Evolutionary conservation across 129 eudicot species (phyloP).

Genomic region (Calendula officinalis): DNA sequence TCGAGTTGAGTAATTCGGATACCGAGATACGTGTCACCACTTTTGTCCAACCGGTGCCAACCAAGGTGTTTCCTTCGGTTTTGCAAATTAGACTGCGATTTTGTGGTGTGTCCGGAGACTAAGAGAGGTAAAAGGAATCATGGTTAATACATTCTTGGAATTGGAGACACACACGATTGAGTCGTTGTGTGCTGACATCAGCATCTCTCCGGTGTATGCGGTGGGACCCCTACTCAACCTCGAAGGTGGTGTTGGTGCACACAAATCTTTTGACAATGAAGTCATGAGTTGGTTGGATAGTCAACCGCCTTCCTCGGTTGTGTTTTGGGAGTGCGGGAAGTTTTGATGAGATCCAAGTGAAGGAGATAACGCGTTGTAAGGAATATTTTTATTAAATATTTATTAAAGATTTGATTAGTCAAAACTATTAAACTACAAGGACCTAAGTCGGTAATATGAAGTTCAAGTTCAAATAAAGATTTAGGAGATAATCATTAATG

Average conservation of each 20-base stretch:
- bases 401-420: no score
- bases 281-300: not conserved
- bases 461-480: no score
- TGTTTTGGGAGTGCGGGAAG: constrained; percentile 14
- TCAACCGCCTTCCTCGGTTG: constrained; percentile 3
- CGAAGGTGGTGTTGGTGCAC: not conserved
- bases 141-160: constrained; percentile 17
- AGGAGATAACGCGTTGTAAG: constrained; percentile 17
- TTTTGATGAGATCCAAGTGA: constrained; percentile 8
- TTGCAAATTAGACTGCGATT: not conserved
- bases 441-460: no score
- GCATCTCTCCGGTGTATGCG: not conserved
- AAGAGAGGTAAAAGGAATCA: constrained; percentile 4
- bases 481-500: no score
- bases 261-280: not conserved
- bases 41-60: constrained; percentile 13
- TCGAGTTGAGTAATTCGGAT: not conserved
- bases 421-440: no score
- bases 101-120: not conserved
- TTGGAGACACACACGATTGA: constrained; percentile 4
- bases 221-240: constrained; percentile 19
- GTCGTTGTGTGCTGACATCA: not conserved
- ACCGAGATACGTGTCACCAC: not conserved
- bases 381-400: no score
- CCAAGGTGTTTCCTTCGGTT: constrained; percentile 15